A percentile compares a stretch with the other conserved stretches of the same genome.
These are phyloP conservation scores for Salix exigua DNA, from an alignment of 345 rosid species.

Conservation along the genomic window DNA sequence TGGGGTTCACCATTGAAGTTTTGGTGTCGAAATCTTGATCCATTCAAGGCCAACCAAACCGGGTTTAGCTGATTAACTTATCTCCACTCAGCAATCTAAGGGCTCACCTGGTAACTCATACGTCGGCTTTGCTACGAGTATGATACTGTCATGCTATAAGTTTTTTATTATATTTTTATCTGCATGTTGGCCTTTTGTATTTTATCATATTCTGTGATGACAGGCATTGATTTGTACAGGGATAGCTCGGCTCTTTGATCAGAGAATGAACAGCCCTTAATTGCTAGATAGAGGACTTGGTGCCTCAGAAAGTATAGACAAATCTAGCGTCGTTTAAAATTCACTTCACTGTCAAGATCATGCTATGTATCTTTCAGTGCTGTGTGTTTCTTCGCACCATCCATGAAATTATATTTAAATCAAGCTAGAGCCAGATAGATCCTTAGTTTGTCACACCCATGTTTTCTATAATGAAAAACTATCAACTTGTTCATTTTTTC, in stretches of 20 bases:
- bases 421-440: background rate
- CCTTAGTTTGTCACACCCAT: background rate
- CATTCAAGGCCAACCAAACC: no score
- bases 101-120: background rate
- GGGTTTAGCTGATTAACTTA: background rate
- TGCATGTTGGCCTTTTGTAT: background rate
- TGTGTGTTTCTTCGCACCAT: constrained; percentile 24
- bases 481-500: background rate
- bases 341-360: constrained; percentile 34
- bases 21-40: background rate
- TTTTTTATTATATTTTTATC: background rate
- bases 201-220: background rate
- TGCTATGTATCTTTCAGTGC: constrained; percentile 33
- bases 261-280: background rate
- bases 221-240: constrained; percentile 5
- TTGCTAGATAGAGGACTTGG: constrained; percentile 12
- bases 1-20: background rate
- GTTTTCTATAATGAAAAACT: background rate
- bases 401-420: constrained; percentile 21
- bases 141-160: background rate
- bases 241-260: constrained; percentile 4
- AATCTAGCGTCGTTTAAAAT: constrained; percentile 15
- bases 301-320: constrained; percentile 54
- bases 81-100: background rate
- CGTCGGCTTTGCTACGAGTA: background rate